Base-by-base conservation (phyloP, 495 filamentous ascomycete genomes). In the Endocarpon pusillum region DNA sequence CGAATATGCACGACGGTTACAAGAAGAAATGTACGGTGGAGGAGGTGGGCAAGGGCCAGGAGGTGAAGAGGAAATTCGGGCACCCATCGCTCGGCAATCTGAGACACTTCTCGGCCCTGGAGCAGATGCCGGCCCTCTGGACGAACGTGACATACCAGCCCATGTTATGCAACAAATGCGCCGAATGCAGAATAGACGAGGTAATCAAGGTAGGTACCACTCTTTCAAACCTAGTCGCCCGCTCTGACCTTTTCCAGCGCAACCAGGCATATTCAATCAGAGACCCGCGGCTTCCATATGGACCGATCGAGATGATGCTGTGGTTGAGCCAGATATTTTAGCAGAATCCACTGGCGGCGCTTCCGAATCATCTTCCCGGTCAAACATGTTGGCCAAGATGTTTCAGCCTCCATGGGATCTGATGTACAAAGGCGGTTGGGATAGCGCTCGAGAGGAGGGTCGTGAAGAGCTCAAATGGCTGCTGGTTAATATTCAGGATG, bases 401-500 rank as follows among this genome's bases (percentile, higher is more conserved):
- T 97, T 81, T 53, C 70, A 85, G 17, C 91, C 89, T 11, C 89
- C 89, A 0, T 85, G 79, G 48, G 80, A 91, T 32, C 57, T 96
- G 12, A 94, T 96, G 56, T 71, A 64, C 3, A 64, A 67, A 23
- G 43, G 81, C 11, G 56, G 69, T 5, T 87, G 81, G 72, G 83
- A 94, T 39, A 58, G 72, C 15, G 87, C 81, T 12, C 73, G 91
- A 24, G 66, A 89, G 11, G 62, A 81, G 43, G 89, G 87, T 25
- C 86, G 79, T 48, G 78, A 86, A 17, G 62, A 66, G 19, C 72
- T 84, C 54, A 94, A 91, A 51, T 97, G 89, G 89, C 66, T 97
- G 10, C 48, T 97, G 33, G 81, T 94, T 42, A 94, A 97, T 48
- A 73, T 97, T 3, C 89, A 97, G 57, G 86, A 97, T 51, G 66